Conservation (phyloP, 208 protist species). For the Trypanosoma theileri region DNA sequence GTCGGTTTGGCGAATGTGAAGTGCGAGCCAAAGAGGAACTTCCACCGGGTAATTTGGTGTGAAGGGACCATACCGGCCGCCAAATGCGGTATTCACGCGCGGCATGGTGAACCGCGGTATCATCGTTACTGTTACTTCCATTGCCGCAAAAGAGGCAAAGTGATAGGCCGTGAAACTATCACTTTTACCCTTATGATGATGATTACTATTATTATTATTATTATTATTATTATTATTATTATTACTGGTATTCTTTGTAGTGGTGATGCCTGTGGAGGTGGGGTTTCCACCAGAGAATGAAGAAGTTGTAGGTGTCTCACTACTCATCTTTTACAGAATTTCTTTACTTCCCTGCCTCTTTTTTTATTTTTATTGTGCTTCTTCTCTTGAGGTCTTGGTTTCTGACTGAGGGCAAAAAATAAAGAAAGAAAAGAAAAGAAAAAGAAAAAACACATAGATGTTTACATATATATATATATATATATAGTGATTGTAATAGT, state of each 20-base stretch:
- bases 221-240: background rate
- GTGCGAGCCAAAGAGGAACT: slow-evolving; percentile 84
- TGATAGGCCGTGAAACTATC: slow-evolving; percentile 73
- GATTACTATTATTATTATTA: background rate
- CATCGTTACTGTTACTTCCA: slow-evolving; percentile 72
- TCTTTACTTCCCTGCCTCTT: too few relatives aligned
- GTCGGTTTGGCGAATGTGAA: slow-evolving; percentile 81
- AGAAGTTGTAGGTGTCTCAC: background rate
- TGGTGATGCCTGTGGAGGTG: too few relatives aligned
- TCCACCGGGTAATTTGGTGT: slow-evolving; percentile 72
- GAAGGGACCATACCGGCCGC: slow-evolving; percentile 78
- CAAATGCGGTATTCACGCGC: slow-evolving; percentile 49
- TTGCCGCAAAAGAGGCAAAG: slow-evolving; percentile 76
- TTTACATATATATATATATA: too few relatives aligned
- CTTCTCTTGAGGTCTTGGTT: too few relatives aligned
- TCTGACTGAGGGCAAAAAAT: too few relatives aligned
- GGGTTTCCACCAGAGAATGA: background rate
- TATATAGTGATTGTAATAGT: too few relatives aligned
- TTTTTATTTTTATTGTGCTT: too few relatives aligned
- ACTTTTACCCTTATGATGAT: background rate
- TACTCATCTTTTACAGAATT: background rate
- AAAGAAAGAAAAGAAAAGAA: too few relatives aligned
- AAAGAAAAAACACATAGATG: too few relatives aligned
- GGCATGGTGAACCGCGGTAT: slow-evolving; percentile 83
- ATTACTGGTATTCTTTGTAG: too few relatives aligned